Evolutionary conservation across 2,329 filamentous ascomycete species (phyloP), one percentile per base, ranked within the genome.

Genomic region (Podosphaera xanthii): DNA sequence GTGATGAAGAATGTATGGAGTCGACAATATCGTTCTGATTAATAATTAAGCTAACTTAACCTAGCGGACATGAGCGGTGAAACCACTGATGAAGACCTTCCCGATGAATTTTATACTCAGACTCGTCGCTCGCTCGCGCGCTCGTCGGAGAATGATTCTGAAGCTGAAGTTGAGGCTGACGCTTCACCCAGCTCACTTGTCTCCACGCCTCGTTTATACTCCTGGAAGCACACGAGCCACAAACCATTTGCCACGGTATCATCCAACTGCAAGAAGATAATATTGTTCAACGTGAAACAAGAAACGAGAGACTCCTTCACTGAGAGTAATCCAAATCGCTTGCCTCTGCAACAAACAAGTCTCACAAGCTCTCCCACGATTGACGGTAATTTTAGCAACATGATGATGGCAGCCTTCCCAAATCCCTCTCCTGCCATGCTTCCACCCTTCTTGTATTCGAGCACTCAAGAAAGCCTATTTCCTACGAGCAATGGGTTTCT

Each of bases 381-480:
- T 66, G 72, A 84, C 61, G 80, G 76, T 67, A 82, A 84, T 61
- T 79, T 81, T 22, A 81, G 82, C 59, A 85, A 87, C 61, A 77
- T 90, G 63, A 89, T 90, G 85, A 81, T 90, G 72, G 83, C 83
- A 56, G 68, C 67, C 5, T 72, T 81, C 70, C 22, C 4, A 42
- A 42, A 44, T 14, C 40, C 40, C 1, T 44, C 40, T 12, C 5
- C 40, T 14, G 10, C 40, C n/a, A 77, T 77, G 63, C 60, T 65
- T 35, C 58, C 60, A 34, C 60, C 62, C 10, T 44, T 44, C n/a
- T 12, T 14, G n/a, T 14, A 12, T 44, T 44, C 40, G n/a, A 85
- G 84, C 0, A 83, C 85, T 1, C 77, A 82, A 0, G 85, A 89
- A 70, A 84, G 85, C 6, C 89, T 88, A 69, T 89, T 86, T 65